Conservation (phyloP, 2,329 filamentous ascomycete species). For the Alternaria angustiovoidea region DNA sequence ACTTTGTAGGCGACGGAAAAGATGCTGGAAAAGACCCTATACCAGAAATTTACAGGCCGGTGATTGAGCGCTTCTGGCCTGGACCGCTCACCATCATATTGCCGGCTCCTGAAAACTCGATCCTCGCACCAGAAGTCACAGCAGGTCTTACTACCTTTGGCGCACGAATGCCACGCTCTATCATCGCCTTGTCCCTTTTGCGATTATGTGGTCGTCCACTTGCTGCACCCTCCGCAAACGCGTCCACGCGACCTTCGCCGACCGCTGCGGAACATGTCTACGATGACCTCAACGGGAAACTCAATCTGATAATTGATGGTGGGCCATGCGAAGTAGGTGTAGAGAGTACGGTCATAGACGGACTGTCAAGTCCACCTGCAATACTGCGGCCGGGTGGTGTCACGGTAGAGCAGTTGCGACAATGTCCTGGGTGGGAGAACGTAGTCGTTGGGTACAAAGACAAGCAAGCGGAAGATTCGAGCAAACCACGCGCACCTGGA, state of each 20-base stretch:
- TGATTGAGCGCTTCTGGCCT: conserved; percentile 90
- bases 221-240: conserved; percentile 92
- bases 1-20: background rate
- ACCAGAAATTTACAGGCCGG: conserved; percentile 76
- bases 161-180: conserved; percentile 84
- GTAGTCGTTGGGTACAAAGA: conserved; percentile 83
- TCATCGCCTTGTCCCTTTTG: conserved; percentile 88
- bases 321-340: conserved; percentile 88
- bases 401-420: conserved; percentile 78
- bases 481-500: conserved; percentile 80
- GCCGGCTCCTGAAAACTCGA: conserved; percentile 73
- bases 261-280: conserved; percentile 89
- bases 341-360: conserved; percentile 96
- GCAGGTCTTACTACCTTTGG: conserved; percentile 86
- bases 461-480: conserved; percentile 66
- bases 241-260: conserved; percentile 89
- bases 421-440: conserved; percentile 80
- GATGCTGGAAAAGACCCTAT: conserved; percentile 57
- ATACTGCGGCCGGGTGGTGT: conserved; percentile 88
- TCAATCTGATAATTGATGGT: conserved; percentile 88
- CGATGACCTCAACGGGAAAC: conserved; percentile 82
- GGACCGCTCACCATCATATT: conserved; percentile 92
- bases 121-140: conserved; percentile 89
- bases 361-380: conserved; percentile 79
- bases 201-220: conserved; percentile 78